phyloP scores from a whole-genome alignment of 805 yeast genomes.

The Starmerella floris region DNA sequence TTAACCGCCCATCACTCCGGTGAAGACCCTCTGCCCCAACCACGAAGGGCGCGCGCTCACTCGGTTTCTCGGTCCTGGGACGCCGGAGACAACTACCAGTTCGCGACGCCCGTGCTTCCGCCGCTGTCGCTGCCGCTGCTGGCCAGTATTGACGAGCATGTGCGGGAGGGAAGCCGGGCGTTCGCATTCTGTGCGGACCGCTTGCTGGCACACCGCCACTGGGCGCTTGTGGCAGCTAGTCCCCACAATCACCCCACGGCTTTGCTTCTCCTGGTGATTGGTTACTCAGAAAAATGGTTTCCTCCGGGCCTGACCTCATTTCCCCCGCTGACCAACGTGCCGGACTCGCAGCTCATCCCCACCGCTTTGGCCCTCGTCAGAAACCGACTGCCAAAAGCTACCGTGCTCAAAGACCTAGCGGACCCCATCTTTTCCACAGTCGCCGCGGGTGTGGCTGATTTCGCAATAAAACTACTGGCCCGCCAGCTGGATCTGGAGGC shows the following conservation, averaged over 20 bases:
- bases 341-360: background rate
- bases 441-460: slow-evolving; percentile 4
- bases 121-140: background rate
- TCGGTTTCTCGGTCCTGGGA: slow-evolving; percentile 16
- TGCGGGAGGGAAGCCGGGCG: background rate
- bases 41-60: slow-evolving; percentile 6
- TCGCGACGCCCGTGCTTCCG: background rate
- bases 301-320: background rate
- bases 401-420: background rate
- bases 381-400: background rate
- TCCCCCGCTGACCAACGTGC: background rate
- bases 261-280: slow-evolving; percentile 8
- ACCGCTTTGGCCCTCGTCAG: background rate
- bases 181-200: background rate
- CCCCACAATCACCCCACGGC: slow-evolving; percentile 3
- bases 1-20: too few relatives aligned
- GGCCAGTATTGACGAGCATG: slow-evolving; percentile 1
- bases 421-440: slow-evolving; percentile 1
- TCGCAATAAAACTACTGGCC: slow-evolving; percentile 3
- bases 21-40: background rate
- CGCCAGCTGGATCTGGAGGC: slow-evolving; percentile 44
- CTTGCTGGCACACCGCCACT: slow-evolving; percentile 5
- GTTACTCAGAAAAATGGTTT: slow-evolving; percentile 9
- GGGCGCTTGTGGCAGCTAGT: slow-evolving; percentile 7
- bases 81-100: slow-evolving; percentile 3